phyloP scores from a whole-genome alignment of 2,329 filamentous ascomycete genomes.

The Cytospora piceicola region DNA sequence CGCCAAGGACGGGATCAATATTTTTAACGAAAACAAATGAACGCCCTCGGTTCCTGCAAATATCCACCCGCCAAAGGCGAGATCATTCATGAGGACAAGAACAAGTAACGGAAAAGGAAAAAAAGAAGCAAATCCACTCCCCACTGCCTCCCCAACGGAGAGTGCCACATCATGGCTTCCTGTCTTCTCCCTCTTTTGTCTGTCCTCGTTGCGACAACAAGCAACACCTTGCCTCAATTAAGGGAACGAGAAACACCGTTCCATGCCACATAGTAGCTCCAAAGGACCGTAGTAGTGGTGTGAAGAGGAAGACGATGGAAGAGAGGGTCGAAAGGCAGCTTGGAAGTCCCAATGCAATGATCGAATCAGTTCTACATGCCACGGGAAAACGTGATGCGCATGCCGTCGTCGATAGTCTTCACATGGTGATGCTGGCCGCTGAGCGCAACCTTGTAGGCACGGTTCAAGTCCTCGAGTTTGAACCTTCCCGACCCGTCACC shows the following conservation, averaged over 20 bases:
- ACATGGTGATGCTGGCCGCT: background rate
- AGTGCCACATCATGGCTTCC: background rate
- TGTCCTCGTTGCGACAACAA: background rate
- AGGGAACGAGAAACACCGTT: background rate
- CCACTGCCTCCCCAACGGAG: background rate
- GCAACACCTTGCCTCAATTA: background rate
- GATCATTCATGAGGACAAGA: background rate
- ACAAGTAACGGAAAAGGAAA: no score
- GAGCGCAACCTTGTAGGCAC: background rate
- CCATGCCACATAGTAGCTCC: background rate
- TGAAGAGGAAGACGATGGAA: background rate
- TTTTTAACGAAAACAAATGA: background rate
- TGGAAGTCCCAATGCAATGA: background rate
- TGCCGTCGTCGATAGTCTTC: constrained; percentile 2
- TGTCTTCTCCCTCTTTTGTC: background rate
- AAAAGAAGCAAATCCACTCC: background rate
- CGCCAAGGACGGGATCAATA: background rate
- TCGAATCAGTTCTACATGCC: background rate
- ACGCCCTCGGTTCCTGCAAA: background rate
- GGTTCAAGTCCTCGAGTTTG: constrained; percentile 15
- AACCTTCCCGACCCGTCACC: constrained; percentile 7
- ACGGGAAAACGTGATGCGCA: background rate
- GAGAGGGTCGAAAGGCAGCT: background rate
- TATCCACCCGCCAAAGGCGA: background rate
- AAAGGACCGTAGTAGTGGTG: background rate